phyloP scores from a whole-genome alignment of 1,284 basidiomycete species.

The Apiotrichum siamense region DNA sequence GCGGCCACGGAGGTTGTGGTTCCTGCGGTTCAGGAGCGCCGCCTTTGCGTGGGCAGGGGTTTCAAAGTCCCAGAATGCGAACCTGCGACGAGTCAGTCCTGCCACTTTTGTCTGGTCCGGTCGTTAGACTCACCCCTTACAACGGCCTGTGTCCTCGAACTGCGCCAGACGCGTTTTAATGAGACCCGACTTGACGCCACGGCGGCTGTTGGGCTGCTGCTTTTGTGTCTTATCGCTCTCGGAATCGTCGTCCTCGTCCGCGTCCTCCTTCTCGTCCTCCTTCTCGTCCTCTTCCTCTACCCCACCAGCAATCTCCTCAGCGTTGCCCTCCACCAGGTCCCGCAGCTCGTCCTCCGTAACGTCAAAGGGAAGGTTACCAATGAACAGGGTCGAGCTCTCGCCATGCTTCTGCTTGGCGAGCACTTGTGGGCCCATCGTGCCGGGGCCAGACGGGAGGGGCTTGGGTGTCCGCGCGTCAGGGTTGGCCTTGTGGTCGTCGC shows the following conservation, averaged over 20 bases:
- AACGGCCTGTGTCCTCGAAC: constrained; percentile 88
- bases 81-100: constrained; percentile 54
- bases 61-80: constrained; percentile 91
- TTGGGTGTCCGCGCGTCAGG: constrained; percentile 46
- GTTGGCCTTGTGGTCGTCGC: constrained; percentile 57
- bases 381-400: constrained; percentile 41
- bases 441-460: constrained; percentile 48
- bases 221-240: too few relatives aligned
- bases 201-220: constrained; percentile 18
- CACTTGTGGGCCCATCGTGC: constrained; percentile 13
- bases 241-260: constrained; percentile 36
- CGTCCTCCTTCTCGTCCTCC: constrained; percentile 30
- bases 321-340: constrained; percentile 43
- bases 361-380: constrained; percentile 56
- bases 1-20: constrained; percentile 76
- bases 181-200: constrained; percentile 59
- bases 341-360: constrained; percentile 70
- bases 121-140: constrained; percentile 71
- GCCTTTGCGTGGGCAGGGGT: constrained; percentile 70
- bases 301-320: constrained; percentile 5
- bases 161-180: constrained; percentile 87
- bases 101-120: background rate
- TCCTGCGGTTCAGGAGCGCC: constrained; percentile 74
- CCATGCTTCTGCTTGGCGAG: constrained; percentile 43
- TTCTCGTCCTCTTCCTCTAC: constrained; percentile 21